Evolutionary conservation across 805 yeast genomes (phyloP).

Genomic region (Ogataea glucozyma): DNA sequence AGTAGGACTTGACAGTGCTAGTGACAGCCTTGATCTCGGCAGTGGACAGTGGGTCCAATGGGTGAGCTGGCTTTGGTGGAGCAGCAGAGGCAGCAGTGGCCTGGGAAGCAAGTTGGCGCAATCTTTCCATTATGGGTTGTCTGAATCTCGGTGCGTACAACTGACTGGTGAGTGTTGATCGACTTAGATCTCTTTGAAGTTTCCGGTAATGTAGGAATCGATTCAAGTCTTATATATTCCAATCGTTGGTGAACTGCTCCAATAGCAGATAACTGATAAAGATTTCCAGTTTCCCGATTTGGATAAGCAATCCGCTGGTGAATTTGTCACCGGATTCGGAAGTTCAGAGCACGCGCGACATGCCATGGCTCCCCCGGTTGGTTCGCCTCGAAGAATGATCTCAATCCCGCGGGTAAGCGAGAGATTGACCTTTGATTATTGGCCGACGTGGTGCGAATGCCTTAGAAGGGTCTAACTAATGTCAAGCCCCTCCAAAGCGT

Average conservation of each 20-base stretch:
- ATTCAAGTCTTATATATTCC: neutral
- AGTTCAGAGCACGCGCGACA: slow-evolving; percentile 5
- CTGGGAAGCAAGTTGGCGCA: slow-evolving; percentile 62
- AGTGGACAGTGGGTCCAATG: slow-evolving; percentile 69
- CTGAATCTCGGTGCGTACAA: slow-evolving; percentile 1
- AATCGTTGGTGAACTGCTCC: neutral
- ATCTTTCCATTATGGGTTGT: slow-evolving; percentile 54
- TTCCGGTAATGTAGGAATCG: no score
- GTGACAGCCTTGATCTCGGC: slow-evolving; percentile 62
- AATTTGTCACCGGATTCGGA: slow-evolving; percentile 1
- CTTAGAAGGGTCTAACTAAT: neutral
- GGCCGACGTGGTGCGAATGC: neutral
- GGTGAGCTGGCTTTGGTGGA: slow-evolving; percentile 60
- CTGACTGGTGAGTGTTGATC: neutral
- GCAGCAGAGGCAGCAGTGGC: slow-evolving; percentile 55
- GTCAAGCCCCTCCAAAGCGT: no score
- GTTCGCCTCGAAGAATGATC: neutral
- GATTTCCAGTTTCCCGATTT: neutral
- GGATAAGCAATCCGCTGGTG: slow-evolving; percentile 1
- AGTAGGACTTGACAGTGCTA: slow-evolving; percentile 49
- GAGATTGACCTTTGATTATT: neutral
- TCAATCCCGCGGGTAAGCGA: neutral
- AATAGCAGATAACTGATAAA: slow-evolving; percentile 6
- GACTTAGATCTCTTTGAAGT: no score
- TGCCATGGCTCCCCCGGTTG: neutral